These are phyloP conservation scores for Candida pseudoviswanathii DNA, from an alignment of 1,139 yeast genomes.

Conservation along the genomic window DNA sequence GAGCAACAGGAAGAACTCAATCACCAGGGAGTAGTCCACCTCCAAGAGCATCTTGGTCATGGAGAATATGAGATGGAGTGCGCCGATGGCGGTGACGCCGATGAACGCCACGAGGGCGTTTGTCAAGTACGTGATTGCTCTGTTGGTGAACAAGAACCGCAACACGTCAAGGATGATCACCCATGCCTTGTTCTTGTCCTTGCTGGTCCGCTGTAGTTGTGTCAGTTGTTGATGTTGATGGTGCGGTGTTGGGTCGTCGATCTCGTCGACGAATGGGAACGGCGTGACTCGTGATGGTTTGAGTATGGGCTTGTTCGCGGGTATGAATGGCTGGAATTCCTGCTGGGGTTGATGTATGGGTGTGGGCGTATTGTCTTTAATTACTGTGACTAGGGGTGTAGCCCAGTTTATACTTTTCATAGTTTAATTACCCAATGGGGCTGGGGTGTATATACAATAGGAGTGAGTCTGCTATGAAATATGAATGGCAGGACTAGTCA, in stretches of 20 bases:
- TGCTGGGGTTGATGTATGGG: not conserved
- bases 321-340: not conserved
- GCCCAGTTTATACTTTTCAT: slow-evolving; percentile 1
- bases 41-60: not conserved
- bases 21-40: not conserved
- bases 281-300: not conserved
- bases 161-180: not conserved
- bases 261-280: slow-evolving; percentile 3
- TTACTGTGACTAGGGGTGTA: not conserved
- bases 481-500: too few species aligned
- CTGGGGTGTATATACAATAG: too few species aligned
- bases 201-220: not conserved
- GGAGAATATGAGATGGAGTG: not conserved
- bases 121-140: not conserved
- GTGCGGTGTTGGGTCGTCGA: not conserved
- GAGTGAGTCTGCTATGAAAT: too few species aligned
- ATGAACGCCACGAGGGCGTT: not conserved
- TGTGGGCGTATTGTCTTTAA: not conserved
- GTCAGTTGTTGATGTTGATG: not conserved
- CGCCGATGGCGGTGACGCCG: slow-evolving; percentile 1
- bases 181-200: not conserved
- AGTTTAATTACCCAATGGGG: not conserved
- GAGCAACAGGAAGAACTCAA: not conserved
- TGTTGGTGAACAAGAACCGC: slow-evolving; percentile 1
- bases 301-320: not conserved